Percentiles rank a stretch among this genome's conserved stretches.
Conservation (phyloP, 352 stramenopile genomes). For the Globisporangium heterothallicum region DNA sequence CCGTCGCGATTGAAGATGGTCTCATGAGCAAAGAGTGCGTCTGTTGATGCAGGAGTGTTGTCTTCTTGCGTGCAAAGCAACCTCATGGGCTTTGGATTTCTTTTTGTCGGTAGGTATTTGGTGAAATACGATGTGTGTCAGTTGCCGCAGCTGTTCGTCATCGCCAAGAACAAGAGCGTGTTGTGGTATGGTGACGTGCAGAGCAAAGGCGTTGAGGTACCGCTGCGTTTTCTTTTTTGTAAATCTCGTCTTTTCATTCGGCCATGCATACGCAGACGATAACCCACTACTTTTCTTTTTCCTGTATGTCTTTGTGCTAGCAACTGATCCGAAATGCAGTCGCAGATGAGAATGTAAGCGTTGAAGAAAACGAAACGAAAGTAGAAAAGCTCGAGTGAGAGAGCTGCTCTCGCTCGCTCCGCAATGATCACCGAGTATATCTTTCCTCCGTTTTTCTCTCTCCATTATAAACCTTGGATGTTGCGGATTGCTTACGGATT, state of each 20-base stretch:
- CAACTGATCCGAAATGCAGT: conserved; percentile 32
- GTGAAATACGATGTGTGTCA: conserved; percentile 56
- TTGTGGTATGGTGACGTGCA: conserved; percentile 50
- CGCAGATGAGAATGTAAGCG: conserved; percentile 19
- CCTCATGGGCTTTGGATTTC: neutral
- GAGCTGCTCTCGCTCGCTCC: too few relatives aligned
- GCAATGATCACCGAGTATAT: too few relatives aligned
- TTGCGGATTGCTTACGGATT: conserved; percentile 7
- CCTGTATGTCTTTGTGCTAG: conserved; percentile 2
- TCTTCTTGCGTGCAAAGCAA: neutral
- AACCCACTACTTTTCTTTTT: too few relatives aligned
- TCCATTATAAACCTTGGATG: neutral
- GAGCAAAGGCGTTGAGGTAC: conserved; percentile 31
- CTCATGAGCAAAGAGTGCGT: conserved; percentile 64
- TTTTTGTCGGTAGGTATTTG: conserved; percentile 32
- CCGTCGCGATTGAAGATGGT: conserved; percentile 62
- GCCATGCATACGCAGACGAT: too few relatives aligned
- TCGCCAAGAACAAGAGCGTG: conserved; percentile 52
- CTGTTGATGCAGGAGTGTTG: neutral
- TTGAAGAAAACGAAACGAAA: conserved; percentile 3
- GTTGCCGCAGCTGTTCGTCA: conserved; percentile 52
- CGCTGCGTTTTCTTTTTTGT: too few relatives aligned
- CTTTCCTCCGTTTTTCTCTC: too few relatives aligned
- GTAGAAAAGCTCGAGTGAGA: conserved; percentile 4
- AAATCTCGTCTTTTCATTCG: too few relatives aligned